phyloP scores from a whole-genome alignment of 148 eudicot genomes.

The Fagopyrum esculentum region DNA sequence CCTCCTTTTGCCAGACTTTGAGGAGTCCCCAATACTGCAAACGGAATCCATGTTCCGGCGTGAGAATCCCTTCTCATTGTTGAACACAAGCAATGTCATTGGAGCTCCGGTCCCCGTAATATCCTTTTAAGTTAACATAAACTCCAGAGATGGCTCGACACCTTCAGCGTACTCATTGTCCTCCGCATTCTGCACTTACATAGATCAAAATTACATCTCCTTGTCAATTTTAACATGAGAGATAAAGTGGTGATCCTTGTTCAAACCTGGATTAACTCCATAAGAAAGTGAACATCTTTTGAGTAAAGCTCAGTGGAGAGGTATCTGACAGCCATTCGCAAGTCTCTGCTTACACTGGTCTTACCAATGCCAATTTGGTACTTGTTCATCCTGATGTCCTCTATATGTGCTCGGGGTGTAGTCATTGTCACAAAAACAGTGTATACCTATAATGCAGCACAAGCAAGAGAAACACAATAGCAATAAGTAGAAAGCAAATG shows the following conservation, averaged over 20 bases:
- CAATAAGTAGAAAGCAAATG: background rate
- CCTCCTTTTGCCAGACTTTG: slow-evolving; percentile 59
- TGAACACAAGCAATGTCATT: slow-evolving; percentile 54
- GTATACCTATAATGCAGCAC: background rate
- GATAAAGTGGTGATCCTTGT: background rate
- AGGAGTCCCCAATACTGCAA: slow-evolving; percentile 61
- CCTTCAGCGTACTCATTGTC: slow-evolving; percentile 60
- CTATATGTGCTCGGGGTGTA: slow-evolving; percentile 44
- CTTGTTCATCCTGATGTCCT: slow-evolving; percentile 36
- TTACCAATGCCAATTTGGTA: slow-evolving; percentile 46
- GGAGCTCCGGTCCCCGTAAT: slow-evolving; percentile 56
- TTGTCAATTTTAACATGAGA: background rate
- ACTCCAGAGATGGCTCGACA: slow-evolving; percentile 52
- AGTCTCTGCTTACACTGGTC: slow-evolving; percentile 27
- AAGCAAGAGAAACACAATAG: slow-evolving; percentile 5
- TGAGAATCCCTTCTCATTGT: slow-evolving; percentile 62
- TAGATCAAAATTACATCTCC: background rate
- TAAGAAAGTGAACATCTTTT: slow-evolving; percentile 32
- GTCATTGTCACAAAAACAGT: slow-evolving; percentile 7
- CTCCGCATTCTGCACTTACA: slow-evolving; percentile 54
- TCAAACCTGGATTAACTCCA: slow-evolving; percentile 56
- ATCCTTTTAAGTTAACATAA: slow-evolving; percentile 52
- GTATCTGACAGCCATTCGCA: slow-evolving; percentile 44
- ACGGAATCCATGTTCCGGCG: slow-evolving; percentile 51
- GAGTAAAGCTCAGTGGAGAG: slow-evolving; percentile 55